These are phyloP conservation scores for Cynara cardunculus DNA, from an alignment of 129 eudicot genomes.

Conservation along the genomic window DNA sequence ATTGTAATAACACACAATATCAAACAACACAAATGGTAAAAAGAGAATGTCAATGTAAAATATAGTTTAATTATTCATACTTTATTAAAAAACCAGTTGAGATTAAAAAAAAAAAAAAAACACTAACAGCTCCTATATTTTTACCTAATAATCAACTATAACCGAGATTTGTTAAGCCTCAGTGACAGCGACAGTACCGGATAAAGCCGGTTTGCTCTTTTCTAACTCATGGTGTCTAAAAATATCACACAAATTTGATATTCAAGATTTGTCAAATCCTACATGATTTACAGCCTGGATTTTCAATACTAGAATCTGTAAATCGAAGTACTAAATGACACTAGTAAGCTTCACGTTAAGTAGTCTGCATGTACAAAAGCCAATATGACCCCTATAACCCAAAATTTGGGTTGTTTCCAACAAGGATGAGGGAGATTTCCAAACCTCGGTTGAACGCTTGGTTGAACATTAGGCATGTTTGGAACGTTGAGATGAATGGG, in stretches of 20 bases:
- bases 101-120: too few species aligned
- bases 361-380: slow-evolving; percentile 16
- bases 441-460: slow-evolving; percentile 96
- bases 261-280: neutral
- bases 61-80: too few species aligned
- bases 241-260: neutral
- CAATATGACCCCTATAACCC: slow-evolving; percentile 28
- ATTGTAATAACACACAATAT: too few species aligned
- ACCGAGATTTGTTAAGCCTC: too few species aligned
- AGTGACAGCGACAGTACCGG: too few species aligned
- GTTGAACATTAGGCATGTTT: slow-evolving; percentile 93
- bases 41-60: too few species aligned
- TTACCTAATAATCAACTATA: too few species aligned
- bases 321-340: neutral
- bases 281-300: slow-evolving; percentile 22
- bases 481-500: slow-evolving; percentile 91
- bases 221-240: neutral
- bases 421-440: slow-evolving; percentile 92
- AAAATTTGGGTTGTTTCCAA: slow-evolving; percentile 84
- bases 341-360: neutral
- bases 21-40: too few species aligned
- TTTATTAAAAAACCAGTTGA: too few species aligned
- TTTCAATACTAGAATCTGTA: slow-evolving; percentile 10
- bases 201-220: too few species aligned
- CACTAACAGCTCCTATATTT: too few species aligned